These are phyloP conservation scores for Cercospora janseana DNA, from an alignment of 2,329 filamentous ascomycete species.

Conservation along the genomic window DNA sequence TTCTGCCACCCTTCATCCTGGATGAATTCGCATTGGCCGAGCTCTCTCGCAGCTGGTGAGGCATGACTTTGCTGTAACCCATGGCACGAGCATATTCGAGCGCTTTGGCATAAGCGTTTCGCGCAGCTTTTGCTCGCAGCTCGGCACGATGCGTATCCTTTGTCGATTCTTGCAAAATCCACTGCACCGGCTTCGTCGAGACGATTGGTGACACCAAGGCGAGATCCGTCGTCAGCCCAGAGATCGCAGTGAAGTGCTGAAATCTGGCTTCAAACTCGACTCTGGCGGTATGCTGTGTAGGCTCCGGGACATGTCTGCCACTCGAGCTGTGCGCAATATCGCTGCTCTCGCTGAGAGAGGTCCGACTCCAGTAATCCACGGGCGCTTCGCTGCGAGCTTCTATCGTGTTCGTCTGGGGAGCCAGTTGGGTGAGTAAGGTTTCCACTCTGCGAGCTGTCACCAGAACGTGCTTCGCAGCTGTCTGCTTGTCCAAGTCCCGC, in stretches of 20 bases:
- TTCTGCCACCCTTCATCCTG: slow-evolving; percentile 2
- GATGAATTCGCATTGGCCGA: slow-evolving; percentile 2
- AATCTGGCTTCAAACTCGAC: slow-evolving; percentile 14
- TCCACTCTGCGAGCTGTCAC: slow-evolving; percentile 8
- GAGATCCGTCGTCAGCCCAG: neutral
- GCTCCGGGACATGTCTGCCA: neutral
- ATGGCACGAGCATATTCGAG: slow-evolving; percentile 18
- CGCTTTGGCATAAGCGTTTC: slow-evolving; percentile 13
- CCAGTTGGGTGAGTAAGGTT: slow-evolving; percentile 8
- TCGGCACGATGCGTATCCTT: slow-evolving; percentile 12
- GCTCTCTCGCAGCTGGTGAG: slow-evolving; percentile 6
- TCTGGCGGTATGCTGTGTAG: neutral
- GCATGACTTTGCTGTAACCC: slow-evolving; percentile 10
- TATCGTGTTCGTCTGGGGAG: slow-evolving; percentile 3
- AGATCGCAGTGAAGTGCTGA: slow-evolving; percentile 10
- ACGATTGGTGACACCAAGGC: neutral
- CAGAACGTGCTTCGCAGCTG: neutral
- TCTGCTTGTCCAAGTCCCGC: neutral
- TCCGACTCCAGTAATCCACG: slow-evolving; percentile 17
- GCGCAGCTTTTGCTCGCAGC: slow-evolving; percentile 11
- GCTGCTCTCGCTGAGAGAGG: slow-evolving; percentile 15
- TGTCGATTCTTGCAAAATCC: slow-evolving; percentile 14
- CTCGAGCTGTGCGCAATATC: neutral
- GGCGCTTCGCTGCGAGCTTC: slow-evolving; percentile 2
- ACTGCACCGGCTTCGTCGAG: slow-evolving; percentile 11